Base-by-base conservation (phyloP, 345 rosid genomes). In the Salix udensis region DNA sequence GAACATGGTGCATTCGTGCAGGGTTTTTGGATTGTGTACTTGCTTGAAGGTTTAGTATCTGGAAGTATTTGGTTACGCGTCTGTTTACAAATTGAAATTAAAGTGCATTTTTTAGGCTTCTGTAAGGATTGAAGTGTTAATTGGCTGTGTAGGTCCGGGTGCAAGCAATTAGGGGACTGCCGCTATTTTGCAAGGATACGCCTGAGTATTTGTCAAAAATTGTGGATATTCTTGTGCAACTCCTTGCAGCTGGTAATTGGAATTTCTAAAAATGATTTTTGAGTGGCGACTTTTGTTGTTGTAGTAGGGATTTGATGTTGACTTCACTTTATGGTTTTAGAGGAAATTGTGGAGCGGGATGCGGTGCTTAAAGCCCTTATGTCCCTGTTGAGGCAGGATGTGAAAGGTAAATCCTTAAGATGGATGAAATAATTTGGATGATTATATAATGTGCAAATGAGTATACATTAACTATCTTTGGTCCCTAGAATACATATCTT, bases 151-250 rank as follows among this genome's bases (percentile, higher is more conserved):
- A 96, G 99, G 98, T 94, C n/a, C 89, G 98, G 34, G 98, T 96
- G 81, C 99, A 94, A 85, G 99, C 98, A 7, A 94, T 96, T 58
- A 88, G 99, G 12, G 99, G 97, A 37, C 92, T 96, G 78, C 98
- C 98, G 0, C 84, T 96, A 28, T 94, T 96, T 79, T 96, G 98
- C 87, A 96, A 94, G 88, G 99, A 94, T 75, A 88, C 89, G 0
- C 97, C 97, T 0, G 94, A 92, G 67, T 76, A 86, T 78, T 79
- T 91, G 65, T 87, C 97, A 1, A 96, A 96, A 85, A 92, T 94
- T 53, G 89, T 96, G 39, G 92, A 94, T 82, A 88, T 96, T 85
- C 91, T 96, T 5, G 97, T 86, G 73, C 99, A 96, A 79, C 89
- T 94, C 65, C 87, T 96, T 70, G 73, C 85, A 4, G 83, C 88